Evolutionary conservation across 345 rosid genomes (phyloP).

Genomic region (Hypericum androsaemum): DNA sequence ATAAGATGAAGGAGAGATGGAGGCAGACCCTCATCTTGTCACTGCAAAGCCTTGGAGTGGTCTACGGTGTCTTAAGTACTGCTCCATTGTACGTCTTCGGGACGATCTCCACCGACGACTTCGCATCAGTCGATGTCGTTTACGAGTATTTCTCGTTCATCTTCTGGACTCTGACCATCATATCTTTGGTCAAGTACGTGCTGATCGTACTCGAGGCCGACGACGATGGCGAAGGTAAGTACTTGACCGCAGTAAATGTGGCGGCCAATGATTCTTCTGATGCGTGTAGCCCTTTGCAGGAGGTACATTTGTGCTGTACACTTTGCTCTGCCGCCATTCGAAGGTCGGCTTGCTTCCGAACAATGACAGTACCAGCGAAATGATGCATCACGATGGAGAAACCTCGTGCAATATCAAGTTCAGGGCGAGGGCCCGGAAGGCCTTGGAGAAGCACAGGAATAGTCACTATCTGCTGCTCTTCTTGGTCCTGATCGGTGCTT

Average conservation of each 20-base stretch:
- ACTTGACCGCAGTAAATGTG: not conserved
- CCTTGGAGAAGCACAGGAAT: constrained; percentile 31
- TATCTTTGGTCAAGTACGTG: constrained; percentile 45
- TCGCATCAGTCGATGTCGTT: constrained; percentile 27
- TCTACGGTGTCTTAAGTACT: constrained; percentile 44
- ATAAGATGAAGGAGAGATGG: constrained; percentile 50
- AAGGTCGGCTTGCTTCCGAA: too few species aligned
- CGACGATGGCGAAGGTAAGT: constrained; percentile 59
- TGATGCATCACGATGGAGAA: constrained; percentile 18
- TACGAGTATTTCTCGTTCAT: constrained; percentile 48
- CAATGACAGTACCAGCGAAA: constrained; percentile 20
- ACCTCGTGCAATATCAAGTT: too few species aligned
- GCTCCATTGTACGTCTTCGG: constrained; percentile 57
- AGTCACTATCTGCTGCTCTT: constrained; percentile 41
- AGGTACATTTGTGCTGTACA: too few species aligned
- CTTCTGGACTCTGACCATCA: constrained; percentile 50
- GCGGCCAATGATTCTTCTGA: constrained; percentile 1
- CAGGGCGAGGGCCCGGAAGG: constrained; percentile 29
- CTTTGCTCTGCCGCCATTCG: too few species aligned
- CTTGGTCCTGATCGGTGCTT: too few species aligned
- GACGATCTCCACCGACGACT: too few species aligned
- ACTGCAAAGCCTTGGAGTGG: too few species aligned
- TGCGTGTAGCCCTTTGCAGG: constrained; percentile 43
- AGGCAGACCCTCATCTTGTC: constrained; percentile 32
- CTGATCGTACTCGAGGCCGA: constrained; percentile 44